phyloP scores from a whole-genome alignment of 2,329 filamentous ascomycete genomes.

The Clathrospora elynae region DNA sequence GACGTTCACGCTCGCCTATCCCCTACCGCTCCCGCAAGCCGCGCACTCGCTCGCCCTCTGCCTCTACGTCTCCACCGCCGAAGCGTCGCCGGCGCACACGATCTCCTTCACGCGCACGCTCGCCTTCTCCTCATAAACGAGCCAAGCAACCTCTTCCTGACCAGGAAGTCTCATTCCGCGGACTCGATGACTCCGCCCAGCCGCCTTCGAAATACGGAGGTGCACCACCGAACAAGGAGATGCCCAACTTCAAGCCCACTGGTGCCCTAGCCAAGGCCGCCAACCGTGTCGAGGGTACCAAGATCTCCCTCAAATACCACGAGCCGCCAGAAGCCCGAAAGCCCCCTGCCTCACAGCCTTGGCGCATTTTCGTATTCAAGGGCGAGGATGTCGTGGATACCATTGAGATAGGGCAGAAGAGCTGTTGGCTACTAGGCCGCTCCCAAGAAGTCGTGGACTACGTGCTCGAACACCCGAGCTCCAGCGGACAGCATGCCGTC shows the following conservation, averaged over 20 bases:
- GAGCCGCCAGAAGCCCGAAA: slow-evolving; percentile 93
- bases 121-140: slow-evolving; percentile 51
- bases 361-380: slow-evolving; percentile 95
- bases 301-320: slow-evolving; percentile 89
- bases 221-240: slow-evolving; percentile 69
- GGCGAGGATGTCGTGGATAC: slow-evolving; percentile 79
- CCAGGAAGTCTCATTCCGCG: slow-evolving; percentile 54
- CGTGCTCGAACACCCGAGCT: slow-evolving; percentile 83
- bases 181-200: slow-evolving; percentile 37
- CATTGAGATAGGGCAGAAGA: slow-evolving; percentile 73
- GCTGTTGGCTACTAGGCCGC: slow-evolving; percentile 88
- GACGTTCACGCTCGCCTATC: slow-evolving; percentile 34
- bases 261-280: slow-evolving; percentile 86
- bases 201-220: slow-evolving; percentile 41
- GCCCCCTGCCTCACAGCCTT: slow-evolving; percentile 74
- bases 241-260: slow-evolving; percentile 81
- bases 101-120: slow-evolving; percentile 43
- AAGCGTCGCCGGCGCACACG: slow-evolving; percentile 45
- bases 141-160: slow-evolving; percentile 53
- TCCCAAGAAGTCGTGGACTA: slow-evolving; percentile 82
- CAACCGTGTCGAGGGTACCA: slow-evolving; percentile 77
- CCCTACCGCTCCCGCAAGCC: slow-evolving; percentile 31
- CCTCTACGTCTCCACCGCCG: slow-evolving; percentile 33
- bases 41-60: slow-evolving; percentile 34
- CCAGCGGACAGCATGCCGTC: slow-evolving; percentile 94